Conservation (phyloP, 805 yeast species). For the Candida silvicultrix region DNA sequence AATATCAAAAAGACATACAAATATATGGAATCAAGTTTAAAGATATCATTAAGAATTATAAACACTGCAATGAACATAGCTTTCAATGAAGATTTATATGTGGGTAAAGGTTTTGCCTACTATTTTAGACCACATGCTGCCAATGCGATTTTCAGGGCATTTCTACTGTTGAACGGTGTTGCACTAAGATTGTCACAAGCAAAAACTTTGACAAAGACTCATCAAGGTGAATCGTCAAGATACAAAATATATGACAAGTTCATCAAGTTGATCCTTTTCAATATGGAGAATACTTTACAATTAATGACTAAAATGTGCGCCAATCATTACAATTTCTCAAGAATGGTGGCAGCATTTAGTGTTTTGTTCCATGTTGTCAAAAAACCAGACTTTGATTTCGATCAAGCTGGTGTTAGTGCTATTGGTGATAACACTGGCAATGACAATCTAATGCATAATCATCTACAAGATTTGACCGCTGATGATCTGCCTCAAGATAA, state of each 20-base stretch:
- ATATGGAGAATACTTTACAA: slow-evolving; percentile 10
- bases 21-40: slow-evolving; percentile 27
- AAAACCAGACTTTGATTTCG: slow-evolving; percentile 16
- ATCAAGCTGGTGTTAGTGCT: neutral
- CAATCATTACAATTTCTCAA: slow-evolving; percentile 13
- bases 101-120: slow-evolving; percentile 36
- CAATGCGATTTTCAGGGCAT: slow-evolving; percentile 8
- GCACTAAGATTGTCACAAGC: slow-evolving; percentile 14
- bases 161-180: slow-evolving; percentile 6
- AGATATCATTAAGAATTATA: slow-evolving; percentile 24
- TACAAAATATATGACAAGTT: slow-evolving; percentile 9
- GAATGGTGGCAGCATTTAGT: slow-evolving; percentile 9
- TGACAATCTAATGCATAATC: neutral
- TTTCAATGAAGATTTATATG: slow-evolving; percentile 26
- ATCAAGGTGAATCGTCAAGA: slow-evolving; percentile 3
- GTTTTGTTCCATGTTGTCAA: slow-evolving; percentile 10
- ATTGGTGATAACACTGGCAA: slow-evolving; percentile 1
- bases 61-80: slow-evolving; percentile 28
- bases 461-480: slow-evolving; percentile 8
- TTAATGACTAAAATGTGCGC: slow-evolving; percentile 9
- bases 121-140: slow-evolving; percentile 32
- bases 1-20: slow-evolving; percentile 27
- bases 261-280: slow-evolving; percentile 1
- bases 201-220: slow-evolving; percentile 2
- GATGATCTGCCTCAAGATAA: slow-evolving; percentile 16